Percentiles rank a stretch among this genome's conserved stretches.
These are phyloP conservation scores for Alternaria conjuncta DNA, from an alignment of 2,329 filamentous ascomycete genomes.

Conservation along the genomic window DNA sequence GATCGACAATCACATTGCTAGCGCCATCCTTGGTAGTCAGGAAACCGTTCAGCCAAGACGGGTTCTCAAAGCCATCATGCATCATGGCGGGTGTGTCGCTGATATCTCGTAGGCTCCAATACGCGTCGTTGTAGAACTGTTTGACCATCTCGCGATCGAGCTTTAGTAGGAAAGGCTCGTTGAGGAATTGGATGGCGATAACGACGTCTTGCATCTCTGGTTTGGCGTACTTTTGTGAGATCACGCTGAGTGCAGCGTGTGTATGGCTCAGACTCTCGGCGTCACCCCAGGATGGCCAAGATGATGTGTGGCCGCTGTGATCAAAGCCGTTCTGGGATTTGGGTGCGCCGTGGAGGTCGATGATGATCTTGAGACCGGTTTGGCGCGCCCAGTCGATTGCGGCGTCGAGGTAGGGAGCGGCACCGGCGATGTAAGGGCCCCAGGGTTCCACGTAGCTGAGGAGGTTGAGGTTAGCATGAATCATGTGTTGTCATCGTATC, in stretches of 20 bases:
- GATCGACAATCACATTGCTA: slow-evolving; percentile 66
- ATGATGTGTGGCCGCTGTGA: slow-evolving; percentile 61
- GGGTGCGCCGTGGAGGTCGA: slow-evolving; percentile 62
- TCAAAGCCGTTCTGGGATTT: slow-evolving; percentile 68
- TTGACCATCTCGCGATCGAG: slow-evolving; percentile 55
- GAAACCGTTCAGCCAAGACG: slow-evolving; percentile 66
- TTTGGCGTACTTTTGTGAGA: slow-evolving; percentile 63
- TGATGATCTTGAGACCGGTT: slow-evolving; percentile 61
- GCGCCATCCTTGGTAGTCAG: slow-evolving; percentile 58
- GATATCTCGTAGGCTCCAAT: slow-evolving; percentile 55
- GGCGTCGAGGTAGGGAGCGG: slow-evolving; percentile 60
- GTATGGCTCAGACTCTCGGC: slow-evolving; percentile 58
- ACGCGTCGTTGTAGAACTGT: slow-evolving; percentile 63
- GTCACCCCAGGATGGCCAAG: slow-evolving; percentile 54
- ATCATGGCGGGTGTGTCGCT: slow-evolving; percentile 60
- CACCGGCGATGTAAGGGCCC: slow-evolving; percentile 59
- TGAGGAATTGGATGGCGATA: slow-evolving; percentile 63
- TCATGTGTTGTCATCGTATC: too few relatives aligned
- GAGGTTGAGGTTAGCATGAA: too few relatives aligned
- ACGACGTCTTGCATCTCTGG: slow-evolving; percentile 63
- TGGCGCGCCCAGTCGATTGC: slow-evolving; percentile 63
- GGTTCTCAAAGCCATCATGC: slow-evolving; percentile 62
- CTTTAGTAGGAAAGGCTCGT: slow-evolving; percentile 61
- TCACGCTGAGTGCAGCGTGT: slow-evolving; percentile 61
- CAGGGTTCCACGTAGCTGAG: slow-evolving; percentile 39